A percentile compares a stretch with the other conserved stretches of the same genome.
These are phyloP conservation scores for Thelonectria olida DNA, from an alignment of 2,329 filamentous ascomycete genomes.

Conservation along the genomic window DNA sequence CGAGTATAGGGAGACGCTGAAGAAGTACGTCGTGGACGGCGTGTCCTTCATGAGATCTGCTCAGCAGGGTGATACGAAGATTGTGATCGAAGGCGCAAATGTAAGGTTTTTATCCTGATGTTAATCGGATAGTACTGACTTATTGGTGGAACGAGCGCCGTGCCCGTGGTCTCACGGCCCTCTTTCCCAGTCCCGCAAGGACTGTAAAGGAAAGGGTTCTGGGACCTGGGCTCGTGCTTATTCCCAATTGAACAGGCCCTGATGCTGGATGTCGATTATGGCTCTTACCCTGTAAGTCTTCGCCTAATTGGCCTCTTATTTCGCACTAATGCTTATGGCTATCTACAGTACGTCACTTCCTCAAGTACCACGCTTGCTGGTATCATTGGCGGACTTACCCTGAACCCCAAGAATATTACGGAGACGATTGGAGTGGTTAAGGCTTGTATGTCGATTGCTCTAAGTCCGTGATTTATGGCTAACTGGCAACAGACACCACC, in stretches of 20 bases:
- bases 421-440: constrained; percentile 74
- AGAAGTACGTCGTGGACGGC: constrained; percentile 70
- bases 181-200: constrained; percentile 27
- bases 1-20: constrained; percentile 63
- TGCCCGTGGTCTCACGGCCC: constrained; percentile 30
- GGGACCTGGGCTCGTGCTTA: constrained; percentile 30
- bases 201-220: constrained; percentile 29
- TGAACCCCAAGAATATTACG: constrained; percentile 68
- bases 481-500: constrained; percentile 63
- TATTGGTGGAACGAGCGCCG: constrained; percentile 28
- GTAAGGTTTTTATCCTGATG: constrained; percentile 48
- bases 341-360: constrained; percentile 58
- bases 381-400: constrained; percentile 69
- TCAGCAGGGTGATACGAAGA: constrained; percentile 65
- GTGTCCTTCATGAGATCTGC: constrained; percentile 70
- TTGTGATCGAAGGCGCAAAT: constrained; percentile 73
- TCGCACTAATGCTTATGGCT: constrained; percentile 23
- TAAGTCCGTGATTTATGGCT: constrained; percentile 27
- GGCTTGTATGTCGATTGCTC: constrained; percentile 57
- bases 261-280: constrained; percentile 73
- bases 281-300: constrained; percentile 44
- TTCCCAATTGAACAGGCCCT: constrained; percentile 49
- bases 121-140: constrained; percentile 52
- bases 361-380: constrained; percentile 63
- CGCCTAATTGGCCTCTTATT: constrained; percentile 20